Conservation (phyloP, 2,329 filamentous ascomycete genomes). For the Penicillium crustosum region DNA sequence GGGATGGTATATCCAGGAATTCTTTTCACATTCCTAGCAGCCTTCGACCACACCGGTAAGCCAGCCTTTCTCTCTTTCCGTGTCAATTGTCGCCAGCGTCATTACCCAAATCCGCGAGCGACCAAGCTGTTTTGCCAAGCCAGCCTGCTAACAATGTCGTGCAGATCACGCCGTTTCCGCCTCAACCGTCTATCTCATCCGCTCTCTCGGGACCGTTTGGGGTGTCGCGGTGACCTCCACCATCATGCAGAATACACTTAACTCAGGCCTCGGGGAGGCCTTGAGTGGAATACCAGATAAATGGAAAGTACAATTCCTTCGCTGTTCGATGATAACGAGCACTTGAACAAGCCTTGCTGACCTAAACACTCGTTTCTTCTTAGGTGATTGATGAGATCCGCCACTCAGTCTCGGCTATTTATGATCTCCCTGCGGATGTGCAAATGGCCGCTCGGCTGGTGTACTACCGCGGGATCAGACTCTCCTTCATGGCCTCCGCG, state of each 20-base stretch:
- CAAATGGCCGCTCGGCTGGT: conserved; percentile 58
- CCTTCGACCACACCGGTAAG: conserved; percentile 61
- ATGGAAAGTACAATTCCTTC: conserved; percentile 52
- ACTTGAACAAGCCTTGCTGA: conserved; percentile 26
- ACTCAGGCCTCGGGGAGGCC: conserved; percentile 53
- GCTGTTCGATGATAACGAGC: not conserved
- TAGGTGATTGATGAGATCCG: conserved; percentile 63
- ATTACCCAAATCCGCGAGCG: not conserved
- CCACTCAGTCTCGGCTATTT: conserved; percentile 59
- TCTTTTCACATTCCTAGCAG: conserved; percentile 62
- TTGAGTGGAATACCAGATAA: conserved; percentile 58
- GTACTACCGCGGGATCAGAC: conserved; percentile 60
- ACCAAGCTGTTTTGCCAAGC: not conserved
- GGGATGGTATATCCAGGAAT: conserved; percentile 50
- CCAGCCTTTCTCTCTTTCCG: not conserved
- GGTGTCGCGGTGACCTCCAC: conserved; percentile 63
- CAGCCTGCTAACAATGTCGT: not conserved
- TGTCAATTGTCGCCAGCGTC: not conserved
- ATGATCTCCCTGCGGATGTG: conserved; percentile 56
- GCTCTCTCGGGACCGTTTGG: conserved; percentile 64
- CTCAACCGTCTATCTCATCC: conserved; percentile 63
- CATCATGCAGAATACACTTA: conserved; percentile 63
- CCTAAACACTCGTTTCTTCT: conserved; percentile 15
- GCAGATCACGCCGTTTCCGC: conserved; percentile 63
- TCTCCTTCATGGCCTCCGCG: conserved; percentile 58